Conservation (phyloP, 306 rosid genomes). For the Inga leiocalycina region DNA sequence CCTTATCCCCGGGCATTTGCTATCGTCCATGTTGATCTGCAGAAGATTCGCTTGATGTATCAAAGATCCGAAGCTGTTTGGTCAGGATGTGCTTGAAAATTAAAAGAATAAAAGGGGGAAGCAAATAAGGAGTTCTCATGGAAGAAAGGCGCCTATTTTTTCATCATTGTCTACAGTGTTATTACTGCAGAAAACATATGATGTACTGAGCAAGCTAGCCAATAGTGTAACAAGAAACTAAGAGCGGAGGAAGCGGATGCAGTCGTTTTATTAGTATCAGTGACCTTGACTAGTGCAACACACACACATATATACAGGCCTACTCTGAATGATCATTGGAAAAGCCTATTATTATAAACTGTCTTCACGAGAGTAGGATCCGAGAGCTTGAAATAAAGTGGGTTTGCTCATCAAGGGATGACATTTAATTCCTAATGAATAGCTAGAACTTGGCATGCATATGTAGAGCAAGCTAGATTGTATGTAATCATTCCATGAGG, state of each 20-base stretch:
- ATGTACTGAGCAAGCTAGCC: background rate
- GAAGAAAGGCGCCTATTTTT: background rate
- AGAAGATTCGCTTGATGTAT: background rate
- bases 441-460: background rate
- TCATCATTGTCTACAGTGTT: background rate
- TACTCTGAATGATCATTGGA: background rate
- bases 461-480: background rate
- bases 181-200: background rate
- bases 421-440: background rate
- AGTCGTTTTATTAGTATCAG: constrained; percentile 20
- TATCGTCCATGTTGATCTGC: background rate
- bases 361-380: background rate
- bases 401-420: background rate
- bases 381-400: background rate
- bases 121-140: background rate
- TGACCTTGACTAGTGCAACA: background rate
- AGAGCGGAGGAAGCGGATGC: background rate
- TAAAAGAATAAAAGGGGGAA: background rate
- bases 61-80: background rate
- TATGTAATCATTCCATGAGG: background rate
- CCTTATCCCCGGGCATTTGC: background rate
- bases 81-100: background rate
- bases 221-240: background rate
- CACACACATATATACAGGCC: background rate
- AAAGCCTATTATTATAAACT: background rate